Conservation (phyloP, 2,329 filamentous ascomycete genomes). For the Cercospora sp. region DNA sequence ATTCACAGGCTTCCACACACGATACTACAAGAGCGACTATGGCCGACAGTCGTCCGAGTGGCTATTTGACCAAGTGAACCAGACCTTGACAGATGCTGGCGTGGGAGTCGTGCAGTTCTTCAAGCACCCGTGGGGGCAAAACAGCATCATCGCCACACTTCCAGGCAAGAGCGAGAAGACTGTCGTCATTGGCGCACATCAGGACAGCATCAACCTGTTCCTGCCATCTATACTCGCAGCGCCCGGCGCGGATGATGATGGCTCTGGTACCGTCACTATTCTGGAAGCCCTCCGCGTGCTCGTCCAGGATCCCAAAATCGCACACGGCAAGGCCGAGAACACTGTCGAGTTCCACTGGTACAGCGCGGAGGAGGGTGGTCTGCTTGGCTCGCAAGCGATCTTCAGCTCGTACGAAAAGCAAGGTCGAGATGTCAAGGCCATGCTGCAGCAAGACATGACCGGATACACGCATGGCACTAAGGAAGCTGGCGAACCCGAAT, state of each 20-base stretch:
- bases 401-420: slow-evolving; percentile 77
- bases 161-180: slow-evolving; percentile 83
- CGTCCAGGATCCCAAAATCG: slow-evolving; percentile 66
- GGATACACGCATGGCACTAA: slow-evolving; percentile 82
- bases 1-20: slow-evolving; percentile 76
- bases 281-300: slow-evolving; percentile 85
- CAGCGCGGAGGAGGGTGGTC: slow-evolving; percentile 82
- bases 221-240: slow-evolving; percentile 80
- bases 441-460: slow-evolving; percentile 99
- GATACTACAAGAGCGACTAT: slow-evolving; percentile 77
- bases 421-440: slow-evolving; percentile 79
- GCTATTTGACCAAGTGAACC: slow-evolving; percentile 73
- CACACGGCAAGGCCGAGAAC: slow-evolving; percentile 70
- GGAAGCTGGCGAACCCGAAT: slow-evolving; percentile 78
- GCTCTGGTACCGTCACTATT: slow-evolving; percentile 82
- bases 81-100: slow-evolving; percentile 69
- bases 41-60: slow-evolving; percentile 85
- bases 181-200: slow-evolving; percentile 71
- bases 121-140: slow-evolving; percentile 79
- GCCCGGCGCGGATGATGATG: slow-evolving; percentile 94
- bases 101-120: slow-evolving; percentile 76
- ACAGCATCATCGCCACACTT: slow-evolving; percentile 87
- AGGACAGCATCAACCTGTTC: slow-evolving; percentile 94
- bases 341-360: slow-evolving; percentile 98
- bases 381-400: slow-evolving; percentile 86